Evolutionary conservation across 176 grass and related monocot species (phyloP).

Genomic region (Bromus sterilis): DNA sequence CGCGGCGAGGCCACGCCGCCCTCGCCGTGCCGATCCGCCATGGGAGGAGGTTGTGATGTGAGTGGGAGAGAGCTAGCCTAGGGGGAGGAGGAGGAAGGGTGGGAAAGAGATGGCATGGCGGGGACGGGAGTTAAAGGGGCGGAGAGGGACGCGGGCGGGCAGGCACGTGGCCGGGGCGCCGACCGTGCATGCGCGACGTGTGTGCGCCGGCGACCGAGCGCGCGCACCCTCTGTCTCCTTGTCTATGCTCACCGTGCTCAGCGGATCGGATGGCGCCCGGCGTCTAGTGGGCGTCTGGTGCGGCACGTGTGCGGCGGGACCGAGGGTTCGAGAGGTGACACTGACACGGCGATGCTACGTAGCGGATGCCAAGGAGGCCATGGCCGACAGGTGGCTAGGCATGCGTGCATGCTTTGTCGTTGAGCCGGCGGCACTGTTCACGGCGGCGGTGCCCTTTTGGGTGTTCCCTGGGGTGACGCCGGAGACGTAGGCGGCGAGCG

Average conservation of each 20-base stretch:
- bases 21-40: conserved; percentile 32
- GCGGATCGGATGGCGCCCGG: conserved; percentile 12
- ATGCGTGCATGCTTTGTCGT: background rate
- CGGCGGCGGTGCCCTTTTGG: background rate
- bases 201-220: conserved; percentile 1
- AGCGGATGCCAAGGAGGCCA: background rate
- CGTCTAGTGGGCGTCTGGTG: background rate
- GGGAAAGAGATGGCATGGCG: background rate
- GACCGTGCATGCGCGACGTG: conserved; percentile 31
- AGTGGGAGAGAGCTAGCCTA: background rate
- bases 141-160: background rate
- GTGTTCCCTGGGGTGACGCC: background rate
- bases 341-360: background rate
- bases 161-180: conserved; percentile 37
- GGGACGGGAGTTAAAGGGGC: conserved; percentile 24
- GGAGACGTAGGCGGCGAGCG: background rate
- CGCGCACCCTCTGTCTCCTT: background rate
- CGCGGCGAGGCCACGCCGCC: background rate
- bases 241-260: background rate
- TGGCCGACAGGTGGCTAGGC: background rate
- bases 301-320: conserved; percentile 1
- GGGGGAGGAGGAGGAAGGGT: background rate
- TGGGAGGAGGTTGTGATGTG: background rate
- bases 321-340: background rate
- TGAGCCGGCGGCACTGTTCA: background rate